Evolutionary conservation across 208 protist species (phyloP).

Genomic region (Acanthamoeba quina): DNA sequence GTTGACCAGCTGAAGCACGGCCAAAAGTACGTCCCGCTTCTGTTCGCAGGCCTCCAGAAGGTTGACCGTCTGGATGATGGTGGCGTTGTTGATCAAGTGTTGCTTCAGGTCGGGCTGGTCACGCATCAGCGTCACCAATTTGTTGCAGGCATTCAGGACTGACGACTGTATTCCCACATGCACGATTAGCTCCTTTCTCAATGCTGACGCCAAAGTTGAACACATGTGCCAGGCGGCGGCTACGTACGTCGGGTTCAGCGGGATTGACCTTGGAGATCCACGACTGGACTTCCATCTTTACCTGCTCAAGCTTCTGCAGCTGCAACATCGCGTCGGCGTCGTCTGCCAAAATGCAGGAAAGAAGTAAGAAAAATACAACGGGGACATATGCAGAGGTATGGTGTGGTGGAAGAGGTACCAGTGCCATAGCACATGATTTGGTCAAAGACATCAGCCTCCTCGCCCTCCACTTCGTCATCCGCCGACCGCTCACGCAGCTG

Average conservation of each 20-base stretch:
- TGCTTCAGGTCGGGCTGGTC: conserved; percentile 76
- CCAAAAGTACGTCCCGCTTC: conserved; percentile 46
- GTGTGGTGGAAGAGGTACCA: background rate
- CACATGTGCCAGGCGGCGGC: background rate
- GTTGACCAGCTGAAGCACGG: conserved; percentile 63
- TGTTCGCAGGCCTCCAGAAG: conserved; percentile 56
- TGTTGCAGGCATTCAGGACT: conserved; percentile 72
- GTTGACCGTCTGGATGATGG: conserved; percentile 72
- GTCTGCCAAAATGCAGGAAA: background rate
- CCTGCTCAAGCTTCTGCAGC: conserved; percentile 68
- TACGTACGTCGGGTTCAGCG: background rate
- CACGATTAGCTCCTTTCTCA: background rate
- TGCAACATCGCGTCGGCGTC: conserved; percentile 68
- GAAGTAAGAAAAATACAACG: background rate
- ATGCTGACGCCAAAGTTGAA: background rate
- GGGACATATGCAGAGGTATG: background rate
- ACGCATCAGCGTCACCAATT: conserved; percentile 60
- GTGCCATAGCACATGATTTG: conserved; percentile 70
- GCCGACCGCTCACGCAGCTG: conserved; percentile 43
- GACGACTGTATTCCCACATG: conserved; percentile 23
- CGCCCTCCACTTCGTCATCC: conserved; percentile 38
- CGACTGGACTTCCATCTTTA: conserved; percentile 43
- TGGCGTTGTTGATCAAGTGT: conserved; percentile 81
- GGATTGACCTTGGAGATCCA: conserved; percentile 57
- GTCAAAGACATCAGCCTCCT: conserved; percentile 44